Base-by-base conservation (phyloP, 2,329 filamentous ascomycete species). In the Pseudodiploospora longispora region DNA sequence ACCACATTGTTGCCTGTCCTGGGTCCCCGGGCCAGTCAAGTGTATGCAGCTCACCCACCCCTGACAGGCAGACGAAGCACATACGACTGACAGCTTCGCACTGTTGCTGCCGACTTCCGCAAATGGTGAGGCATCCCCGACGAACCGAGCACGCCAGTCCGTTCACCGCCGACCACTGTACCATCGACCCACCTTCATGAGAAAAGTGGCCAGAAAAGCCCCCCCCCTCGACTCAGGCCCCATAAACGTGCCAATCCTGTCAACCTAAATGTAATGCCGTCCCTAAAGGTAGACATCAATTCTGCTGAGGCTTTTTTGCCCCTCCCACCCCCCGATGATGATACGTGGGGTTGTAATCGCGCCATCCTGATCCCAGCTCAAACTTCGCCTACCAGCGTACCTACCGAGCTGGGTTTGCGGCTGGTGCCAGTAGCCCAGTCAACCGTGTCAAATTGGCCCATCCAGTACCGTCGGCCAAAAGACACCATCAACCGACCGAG, bases 401-500 rank as follows among this genome's bases (percentile, higher is more conserved):
- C 55, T 10, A 38, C 44, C 30, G 47, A 50, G 41, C 52, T 76
- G 61, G 85, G 80, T 56, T 80, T 78, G 48, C 76, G 49, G 72
- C 52, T 61, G 43, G 82, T 70, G 7, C 73, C 76, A 38, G 76
- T 72, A 56, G 82, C 75, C 86, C 86, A 93, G 48, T 81, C 80
- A 40, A 82, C 75, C 50, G 79, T 72, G 46, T 77, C 78, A 45
- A 78, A 66, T 43, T 78, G 78, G 48, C 85, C 85, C 10, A 95
- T 70, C 89, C 90, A 96, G 68, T 94, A 96, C 46, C 73, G 74
- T 52, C 77, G 78, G 34, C 85, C 85, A 27, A 87, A 71, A 7
- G 74, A 75, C 29, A 95, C 74, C 85, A 96, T 86, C 30, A 76
- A 59, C 41, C 90, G 76, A n/a, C 89, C 90, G 8, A 94, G 58